Evolutionary conservation across 257 asterid species (phyloP).

Genomic region (Jaltomata sinuosa): DNA sequence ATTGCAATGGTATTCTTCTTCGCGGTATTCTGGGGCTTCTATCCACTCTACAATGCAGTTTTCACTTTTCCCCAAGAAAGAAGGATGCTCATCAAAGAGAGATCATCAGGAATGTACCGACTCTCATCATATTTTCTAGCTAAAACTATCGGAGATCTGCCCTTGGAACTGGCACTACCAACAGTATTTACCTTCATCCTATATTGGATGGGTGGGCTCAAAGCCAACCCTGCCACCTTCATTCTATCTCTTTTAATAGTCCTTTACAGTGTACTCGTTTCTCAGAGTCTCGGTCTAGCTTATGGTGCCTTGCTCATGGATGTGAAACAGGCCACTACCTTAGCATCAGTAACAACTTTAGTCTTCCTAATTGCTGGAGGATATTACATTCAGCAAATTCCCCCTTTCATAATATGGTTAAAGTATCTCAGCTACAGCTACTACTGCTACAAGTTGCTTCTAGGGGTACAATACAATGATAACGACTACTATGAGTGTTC

Average conservation of each 20-base stretch:
- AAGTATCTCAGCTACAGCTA: conserved; percentile 88
- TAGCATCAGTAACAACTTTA: conserved; percentile 90
- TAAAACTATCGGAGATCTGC: conserved; percentile 83
- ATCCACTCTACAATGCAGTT: conserved; percentile 95
- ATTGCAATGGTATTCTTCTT: conserved; percentile 85
- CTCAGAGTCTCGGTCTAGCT: conserved; percentile 88
- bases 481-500: conserved; percentile 75
- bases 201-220: conserved; percentile 99
- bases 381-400: conserved; percentile 80
- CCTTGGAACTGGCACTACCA: conserved; percentile 89
- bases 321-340: conserved; percentile 89
- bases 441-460: conserved; percentile 81
- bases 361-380: conserved; percentile 97
- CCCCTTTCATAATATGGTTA: conserved; percentile 77
- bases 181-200: conserved; percentile 88
- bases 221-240: conserved; percentile 68
- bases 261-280: conserved; percentile 81
- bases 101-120: conserved; percentile 94
- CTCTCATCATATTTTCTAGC: conserved; percentile 93
- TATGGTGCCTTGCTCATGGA: conserved; percentile 94
- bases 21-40: conserved; percentile 99
- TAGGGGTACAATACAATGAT: conserved; percentile 74
- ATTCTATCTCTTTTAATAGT: conserved; percentile 76
- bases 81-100: conserved; percentile 79
- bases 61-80: conserved; percentile 98